Evolutionary conservation across 805 yeast genomes (phyloP), one percentile per base, ranked within the genome.

Genomic region (Saturnispora diversa): DNA sequence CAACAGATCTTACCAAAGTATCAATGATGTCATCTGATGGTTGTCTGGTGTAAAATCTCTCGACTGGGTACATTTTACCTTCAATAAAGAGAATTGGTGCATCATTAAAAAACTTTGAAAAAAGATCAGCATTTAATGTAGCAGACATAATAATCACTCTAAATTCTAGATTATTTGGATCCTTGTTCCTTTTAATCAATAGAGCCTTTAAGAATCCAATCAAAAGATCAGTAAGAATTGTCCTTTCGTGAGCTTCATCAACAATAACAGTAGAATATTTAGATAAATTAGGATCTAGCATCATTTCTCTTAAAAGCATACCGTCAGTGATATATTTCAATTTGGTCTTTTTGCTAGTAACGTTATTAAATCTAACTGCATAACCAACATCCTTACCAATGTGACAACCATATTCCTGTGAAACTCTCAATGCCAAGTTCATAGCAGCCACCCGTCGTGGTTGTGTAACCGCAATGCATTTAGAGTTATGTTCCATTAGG

Each of bases 391-490:
- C 80, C 25, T 71, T 73, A 17, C 98, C 97, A 8, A 90, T 56
- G 5, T 56, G 58, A 43, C 85, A 74, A 1, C 95, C 95, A 50
- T 70, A 69, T 60, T 90, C 98, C 50, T 84, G 85, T 11, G 96
- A 77, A 4, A 90, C 98, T 64, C 98, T 80, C 21, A 82, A 73
- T 0, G 97, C 97, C 56, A 90, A 70, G 45, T 87, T 86, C 37
- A 92, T 85, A 2, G 98, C 98, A 3, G 98, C 97, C 28, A 90
- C 98, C 55, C 97, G 74, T 64, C 98, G 80, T 1, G 98, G 98
- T 64, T 90, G 97, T 0, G 98, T 88, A 6, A 92, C 90, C 0
- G 95, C 97, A 16, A 90, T 78, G 11, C 44, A 43, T 44, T 75
- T 76, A 15, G 62, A 59, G 27, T 60, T 55, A 35, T 63, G 61